Evolutionary conservation across 139 green algal species (phyloP), one percentile per base, ranked within the genome.

Genomic region (Monoraphidium neglectum): DNA sequence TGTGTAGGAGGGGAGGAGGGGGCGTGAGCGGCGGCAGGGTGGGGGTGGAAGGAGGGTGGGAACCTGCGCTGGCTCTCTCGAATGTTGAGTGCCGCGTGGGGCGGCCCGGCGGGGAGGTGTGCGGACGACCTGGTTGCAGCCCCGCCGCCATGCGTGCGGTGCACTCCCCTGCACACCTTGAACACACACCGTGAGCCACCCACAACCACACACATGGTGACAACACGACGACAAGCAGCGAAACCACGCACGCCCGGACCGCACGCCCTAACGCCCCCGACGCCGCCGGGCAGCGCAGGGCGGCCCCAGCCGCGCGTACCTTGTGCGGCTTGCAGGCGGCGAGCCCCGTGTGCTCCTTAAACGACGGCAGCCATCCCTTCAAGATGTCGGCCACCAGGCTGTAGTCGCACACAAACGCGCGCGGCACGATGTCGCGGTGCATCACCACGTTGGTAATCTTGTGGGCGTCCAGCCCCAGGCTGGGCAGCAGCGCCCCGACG

Each of bases 381-480:
- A 93, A 68, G 54, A 91, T 18, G 5, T 82, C 77, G 10, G 90
- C 88, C 12, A 99, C 88, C 5, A 88, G 71, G 1, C 87, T 90
- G 86, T 99, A 99, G 84, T 99, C 93, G 82, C 96, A 99, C 54
- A 93, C 90, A 84, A 99, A 99, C 28, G 95, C 96, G n/a, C 95
- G 90, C 0, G 97, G 97, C 67, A 99, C 96, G 69, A 99, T 96
- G 89, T 99, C 97, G 23, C 88, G 80, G 59, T 91, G 84, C 93
- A 98, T 98, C 30, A 97, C 84, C n/a, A 99, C 89, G 77, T 96
- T 95, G 62, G 87, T 78, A 24, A 98, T 81, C 23, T 84, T 81
- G 59, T 89, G 79, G 10, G 86, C 60, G 1, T 68, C 21, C 33
- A 91, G 68, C 3, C 83, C 81, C 32, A 88, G 60, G 26, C 4